phyloP scores from a whole-genome alignment of 176 grass and related monocot species.

The Leersia perrieri region DNA sequence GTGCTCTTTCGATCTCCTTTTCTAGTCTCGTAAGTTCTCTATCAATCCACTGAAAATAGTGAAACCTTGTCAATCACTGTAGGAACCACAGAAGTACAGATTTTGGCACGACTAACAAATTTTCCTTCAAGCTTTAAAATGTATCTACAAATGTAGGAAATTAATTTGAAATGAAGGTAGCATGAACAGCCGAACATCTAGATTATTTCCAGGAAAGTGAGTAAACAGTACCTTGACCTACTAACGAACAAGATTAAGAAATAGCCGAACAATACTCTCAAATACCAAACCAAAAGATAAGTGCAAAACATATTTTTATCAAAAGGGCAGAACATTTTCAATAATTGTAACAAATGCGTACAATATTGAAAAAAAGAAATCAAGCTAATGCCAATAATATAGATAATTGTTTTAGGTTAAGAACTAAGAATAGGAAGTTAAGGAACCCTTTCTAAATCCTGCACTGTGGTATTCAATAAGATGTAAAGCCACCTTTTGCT shows the following conservation, averaged over 20 bases:
- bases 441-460: conserved; percentile 20
- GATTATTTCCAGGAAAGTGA: not conserved
- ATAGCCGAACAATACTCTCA: conserved; percentile 4
- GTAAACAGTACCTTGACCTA: not conserved
- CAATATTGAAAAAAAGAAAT: conserved; percentile 8
- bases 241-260: not conserved
- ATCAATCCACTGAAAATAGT: conserved; percentile 68
- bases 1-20: conserved; percentile 47
- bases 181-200: not conserved
- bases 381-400: not conserved
- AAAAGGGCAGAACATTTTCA: conserved; percentile 6
- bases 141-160: conserved; percentile 13
- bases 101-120: not conserved
- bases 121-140: conserved; percentile 7
- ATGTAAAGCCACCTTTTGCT: not conserved
- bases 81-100: not conserved
- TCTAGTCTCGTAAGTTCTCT: conserved; percentile 59
- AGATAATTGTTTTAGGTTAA: not conserved
- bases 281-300: conserved; percentile 22
- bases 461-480: not conserved
- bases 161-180: conserved; percentile 18
- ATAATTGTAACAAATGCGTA: not conserved
- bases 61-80: not conserved
- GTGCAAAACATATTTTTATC: not conserved
- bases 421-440: not conserved